Conservation (phyloP, 2,329 filamentous ascomycete genomes). For the Pleomassaria siparia region DNA sequence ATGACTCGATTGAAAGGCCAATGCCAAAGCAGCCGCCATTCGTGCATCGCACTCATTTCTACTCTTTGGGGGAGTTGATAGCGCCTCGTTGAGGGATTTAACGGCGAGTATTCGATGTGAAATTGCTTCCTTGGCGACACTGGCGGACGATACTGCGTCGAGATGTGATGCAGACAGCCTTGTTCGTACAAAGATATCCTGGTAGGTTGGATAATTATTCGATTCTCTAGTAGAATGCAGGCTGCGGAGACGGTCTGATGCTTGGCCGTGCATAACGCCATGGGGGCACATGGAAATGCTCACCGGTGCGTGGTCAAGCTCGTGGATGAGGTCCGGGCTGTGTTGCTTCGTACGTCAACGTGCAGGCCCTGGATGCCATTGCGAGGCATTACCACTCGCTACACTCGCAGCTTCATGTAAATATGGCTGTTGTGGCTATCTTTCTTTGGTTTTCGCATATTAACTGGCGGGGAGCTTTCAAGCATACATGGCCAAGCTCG, state of each 20-base stretch:
- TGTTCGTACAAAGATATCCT: conserved; percentile 23
- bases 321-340: conserved; percentile 21
- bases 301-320: conserved; percentile 29
- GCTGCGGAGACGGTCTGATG: conserved; percentile 2
- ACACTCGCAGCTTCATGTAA: too few relatives aligned
- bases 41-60: conserved; percentile 39
- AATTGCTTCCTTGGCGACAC: conserved; percentile 61
- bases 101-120: conserved; percentile 67
- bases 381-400: conserved; percentile 15
- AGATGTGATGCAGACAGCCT: conserved; percentile 63
- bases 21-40: conserved; percentile 40
- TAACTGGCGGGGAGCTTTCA: conserved; percentile 23
- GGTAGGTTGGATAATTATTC: conserved; percentile 24
- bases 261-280: conserved; percentile 1
- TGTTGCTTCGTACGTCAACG: conserved; percentile 25
- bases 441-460: too few relatives aligned
- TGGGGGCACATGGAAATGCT: conserved; percentile 6
- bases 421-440: too few relatives aligned
- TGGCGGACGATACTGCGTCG: conserved; percentile 50
- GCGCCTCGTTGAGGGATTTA: conserved; percentile 45
- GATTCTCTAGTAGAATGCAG: conserved; percentile 11
- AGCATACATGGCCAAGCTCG: conserved; percentile 33
- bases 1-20: conserved; percentile 43
- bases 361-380: conserved; percentile 23
- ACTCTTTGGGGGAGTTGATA: conserved; percentile 36